Evolutionary conservation across 2,329 filamentous ascomycete species (phyloP).

Genomic region (Apiospora phragmitis): DNA sequence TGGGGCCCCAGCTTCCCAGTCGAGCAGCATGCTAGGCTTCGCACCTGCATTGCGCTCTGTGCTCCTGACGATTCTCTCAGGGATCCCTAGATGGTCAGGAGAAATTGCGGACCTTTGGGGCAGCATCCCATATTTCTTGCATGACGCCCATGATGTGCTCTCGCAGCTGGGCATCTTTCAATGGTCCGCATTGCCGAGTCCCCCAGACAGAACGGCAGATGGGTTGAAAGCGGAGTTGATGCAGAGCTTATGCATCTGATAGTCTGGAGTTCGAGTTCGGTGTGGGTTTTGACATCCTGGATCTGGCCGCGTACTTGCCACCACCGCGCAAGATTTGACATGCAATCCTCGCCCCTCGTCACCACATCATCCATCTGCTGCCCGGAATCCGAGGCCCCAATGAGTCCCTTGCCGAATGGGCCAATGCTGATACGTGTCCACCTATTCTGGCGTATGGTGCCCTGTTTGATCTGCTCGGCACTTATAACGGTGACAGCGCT

Average conservation of each 20-base stretch:
- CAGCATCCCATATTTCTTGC: conserved; percentile 67
- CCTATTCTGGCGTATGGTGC: conserved; percentile 67
- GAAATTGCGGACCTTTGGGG: conserved; percentile 57
- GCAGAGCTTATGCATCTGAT: conserved; percentile 75
- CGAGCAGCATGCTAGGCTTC: conserved; percentile 67
- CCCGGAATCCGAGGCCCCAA: conserved; percentile 28
- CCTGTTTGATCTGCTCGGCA: conserved; percentile 64
- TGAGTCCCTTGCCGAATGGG: conserved; percentile 57
- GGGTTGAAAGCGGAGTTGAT: conserved; percentile 79
- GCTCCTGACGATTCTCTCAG: conserved; percentile 63
- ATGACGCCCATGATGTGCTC: conserved; percentile 66
- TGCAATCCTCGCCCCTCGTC: conserved; percentile 40
- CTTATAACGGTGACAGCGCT: conserved; percentile 70
- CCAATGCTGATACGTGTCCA: conserved; percentile 74
- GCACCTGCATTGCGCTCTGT: conserved; percentile 65
- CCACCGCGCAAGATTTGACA: conserved; percentile 52
- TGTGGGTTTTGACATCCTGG: conserved; percentile 63
- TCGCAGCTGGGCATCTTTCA: conserved; percentile 61
- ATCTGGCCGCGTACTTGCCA: conserved; percentile 60
- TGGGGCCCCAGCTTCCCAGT: conserved; percentile 66
- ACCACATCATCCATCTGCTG: conserved; percentile 29
- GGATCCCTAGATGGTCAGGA: conserved; percentile 59
- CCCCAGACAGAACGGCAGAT: conserved; percentile 66
- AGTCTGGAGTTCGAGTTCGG: conserved; percentile 66
- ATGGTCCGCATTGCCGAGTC: conserved; percentile 66